Evolutionary conservation across 805 yeast species (phyloP), one percentile per base, ranked within the genome.

Genomic region (Yueomyces sp.): DNA sequence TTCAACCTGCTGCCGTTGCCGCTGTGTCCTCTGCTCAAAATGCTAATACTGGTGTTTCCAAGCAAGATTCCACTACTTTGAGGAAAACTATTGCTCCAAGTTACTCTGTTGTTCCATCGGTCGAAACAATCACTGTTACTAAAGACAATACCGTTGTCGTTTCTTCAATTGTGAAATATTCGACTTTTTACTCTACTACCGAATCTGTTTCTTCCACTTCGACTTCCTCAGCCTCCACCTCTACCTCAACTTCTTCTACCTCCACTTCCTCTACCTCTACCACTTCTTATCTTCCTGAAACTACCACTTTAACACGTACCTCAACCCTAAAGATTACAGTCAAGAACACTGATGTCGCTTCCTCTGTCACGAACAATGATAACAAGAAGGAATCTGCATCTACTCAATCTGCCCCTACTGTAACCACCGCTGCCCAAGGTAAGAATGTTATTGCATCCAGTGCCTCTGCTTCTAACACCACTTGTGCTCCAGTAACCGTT

Each of bases 391-490:
- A 6, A 30, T 30, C 33, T 30, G 33, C 33, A 6, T 40, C 44
- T 11, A 47, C 50, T 30, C 39, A 42, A 11, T 40, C 49, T 5
- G 26, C 41, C 6, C 32, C 38, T 29, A 46, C 48, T 34, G 44
- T 45, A 6, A 44, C 42, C 32, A 31, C 44, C 5, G 36, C 19
- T 12, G 31, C 49, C 29, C 29, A 5, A 34, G 26, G 5, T 11
- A 9, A 34, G 26, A 5, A n/a, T 9, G 6, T 34, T 34, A 11
- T 28, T 31, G 32, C 12, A 37, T 30, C 28, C 31, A 43, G 40
- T 42, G n/a, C 41, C 49, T 34, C 40, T 39, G 30, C 42, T 38
- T 33, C 26, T 41, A 36, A 27, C 44, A 4, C 34, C 19, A 40
- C 39, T 9, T 39, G 44, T 37, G 47, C 36, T 29, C 47, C 49